Evolutionary conservation across 352 stramenopile genomes (phyloP).

Genomic region (Bremia lactucae): DNA sequence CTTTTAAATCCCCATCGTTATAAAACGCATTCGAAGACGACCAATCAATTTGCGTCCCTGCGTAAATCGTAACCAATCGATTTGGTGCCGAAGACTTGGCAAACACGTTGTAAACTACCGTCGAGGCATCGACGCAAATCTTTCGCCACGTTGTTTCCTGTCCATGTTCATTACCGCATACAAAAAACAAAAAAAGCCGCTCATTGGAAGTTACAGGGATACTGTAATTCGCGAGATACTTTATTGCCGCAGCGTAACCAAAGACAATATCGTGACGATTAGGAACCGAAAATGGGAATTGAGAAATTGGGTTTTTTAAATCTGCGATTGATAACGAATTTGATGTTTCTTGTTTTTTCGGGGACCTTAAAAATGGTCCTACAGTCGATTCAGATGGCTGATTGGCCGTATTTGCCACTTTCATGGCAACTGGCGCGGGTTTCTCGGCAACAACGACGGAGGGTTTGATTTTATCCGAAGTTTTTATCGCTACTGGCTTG

Average conservation of each 20-base stretch:
- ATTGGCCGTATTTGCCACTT: too few species aligned
- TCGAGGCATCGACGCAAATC: constrained; percentile 34
- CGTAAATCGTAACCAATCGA: constrained; percentile 44
- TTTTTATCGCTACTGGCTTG: too few species aligned
- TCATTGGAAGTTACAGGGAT: constrained; percentile 19
- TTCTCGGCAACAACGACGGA: neutral
- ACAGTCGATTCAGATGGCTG: too few species aligned
- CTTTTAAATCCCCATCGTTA: constrained; percentile 46
- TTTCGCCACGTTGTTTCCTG: constrained; percentile 32
- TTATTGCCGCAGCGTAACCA: constrained; percentile 38
- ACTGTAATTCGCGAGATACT: constrained; percentile 38
- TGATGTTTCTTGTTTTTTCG: too few species aligned
- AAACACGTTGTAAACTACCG: constrained; percentile 47
- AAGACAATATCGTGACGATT: constrained; percentile 35
- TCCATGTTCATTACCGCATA: constrained; percentile 44
- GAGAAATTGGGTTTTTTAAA: too few species aligned
- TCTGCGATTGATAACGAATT: too few species aligned
- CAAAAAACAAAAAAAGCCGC: constrained; percentile 61
- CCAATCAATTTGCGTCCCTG: constrained; percentile 49
- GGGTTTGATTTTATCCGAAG: too few species aligned
- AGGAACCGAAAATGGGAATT: constrained; percentile 10
- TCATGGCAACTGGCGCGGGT: neutral
- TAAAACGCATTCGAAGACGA: constrained; percentile 42
- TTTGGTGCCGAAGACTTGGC: constrained; percentile 35
- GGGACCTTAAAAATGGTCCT: too few species aligned